A percentile compares a stretch with the other conserved stretches of the same genome.
Evolutionary conservation across 768 basidiomycete genomes (phyloP).

Genomic region (Serpula lacrymans): DNA sequence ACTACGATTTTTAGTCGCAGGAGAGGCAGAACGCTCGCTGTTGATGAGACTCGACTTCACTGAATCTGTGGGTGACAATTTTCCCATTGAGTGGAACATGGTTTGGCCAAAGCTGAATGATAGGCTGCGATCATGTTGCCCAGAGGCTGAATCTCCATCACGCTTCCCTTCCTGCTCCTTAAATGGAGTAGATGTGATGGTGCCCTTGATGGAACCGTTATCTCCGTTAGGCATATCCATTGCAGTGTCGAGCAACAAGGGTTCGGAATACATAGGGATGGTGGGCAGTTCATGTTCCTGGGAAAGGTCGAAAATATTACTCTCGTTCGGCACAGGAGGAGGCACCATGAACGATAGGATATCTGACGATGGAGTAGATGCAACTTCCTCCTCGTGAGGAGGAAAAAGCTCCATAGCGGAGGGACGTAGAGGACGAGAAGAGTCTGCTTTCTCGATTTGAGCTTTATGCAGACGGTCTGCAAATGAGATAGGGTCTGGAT

Average conservation of each 20-base stretch:
- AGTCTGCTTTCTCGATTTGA: conserved; percentile 24
- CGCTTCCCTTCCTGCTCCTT: not conserved
- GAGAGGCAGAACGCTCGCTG: conserved; percentile 15
- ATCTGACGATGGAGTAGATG: conserved; percentile 2
- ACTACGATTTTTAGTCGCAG: conserved; percentile 38
- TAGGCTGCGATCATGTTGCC: conserved; percentile 55
- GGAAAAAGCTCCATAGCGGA: conserved; percentile 14
- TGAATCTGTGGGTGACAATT: not conserved
- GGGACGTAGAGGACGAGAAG: conserved; percentile 46
- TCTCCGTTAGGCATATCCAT: no score
- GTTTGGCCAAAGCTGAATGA: conserved; percentile 68
- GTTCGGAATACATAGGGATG: conserved; percentile 31
- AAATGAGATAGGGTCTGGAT: conserved; percentile 25
- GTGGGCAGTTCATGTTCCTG: conserved; percentile 49
- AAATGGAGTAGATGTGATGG: conserved; percentile 8
- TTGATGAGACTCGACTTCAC: not conserved
- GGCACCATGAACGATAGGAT: conserved; percentile 32
- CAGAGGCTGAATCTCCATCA: conserved; percentile 14
- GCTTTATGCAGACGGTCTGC: conserved; percentile 16
- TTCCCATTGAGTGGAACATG: conserved; percentile 51
- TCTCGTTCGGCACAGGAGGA: conserved; percentile 39
- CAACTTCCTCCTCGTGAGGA: conserved; percentile 22
- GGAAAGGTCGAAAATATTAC: conserved; percentile 58
- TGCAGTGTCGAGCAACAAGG: conserved; percentile 31
- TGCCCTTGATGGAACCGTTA: conserved; percentile 17